Conservation (phyloP, 257 asterid species). For the Anisodus acutangulus region DNA sequence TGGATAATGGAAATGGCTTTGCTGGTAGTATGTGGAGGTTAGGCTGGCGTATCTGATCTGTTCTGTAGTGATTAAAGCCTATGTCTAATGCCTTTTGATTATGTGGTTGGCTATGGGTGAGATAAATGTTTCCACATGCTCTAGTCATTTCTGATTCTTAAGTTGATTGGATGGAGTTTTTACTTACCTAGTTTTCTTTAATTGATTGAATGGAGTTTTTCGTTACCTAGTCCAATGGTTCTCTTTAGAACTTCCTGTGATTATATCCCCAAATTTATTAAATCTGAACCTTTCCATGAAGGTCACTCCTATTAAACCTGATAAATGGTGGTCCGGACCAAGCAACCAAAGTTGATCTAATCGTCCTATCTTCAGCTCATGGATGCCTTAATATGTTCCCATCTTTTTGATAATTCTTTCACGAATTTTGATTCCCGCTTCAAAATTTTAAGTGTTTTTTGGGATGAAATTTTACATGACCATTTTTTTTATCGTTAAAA, state of each 20-base stretch:
- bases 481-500: neutral
- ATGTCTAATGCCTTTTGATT: constrained; percentile 11
- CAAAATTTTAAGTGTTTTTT: neutral
- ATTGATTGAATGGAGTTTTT: neutral
- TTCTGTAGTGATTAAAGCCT: constrained; percentile 7
- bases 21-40: neutral
- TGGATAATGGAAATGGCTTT: neutral
- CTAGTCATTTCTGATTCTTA: constrained; percentile 18
- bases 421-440: neutral
- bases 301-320: constrained; percentile 21
- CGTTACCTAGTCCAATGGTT: constrained; percentile 16
- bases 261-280: neutral
- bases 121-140: neutral
- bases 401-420: constrained; percentile 7
- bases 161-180: neutral
- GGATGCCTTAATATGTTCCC: constrained; percentile 16
- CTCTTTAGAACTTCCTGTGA: neutral
- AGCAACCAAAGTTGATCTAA: neutral
- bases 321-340: neutral
- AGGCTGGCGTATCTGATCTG: neutral
- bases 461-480: neutral
- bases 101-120: constrained; percentile 24
- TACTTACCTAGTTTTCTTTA: neutral
- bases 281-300: neutral
- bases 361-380: neutral